Evolutionary conservation across 176 grass and related monocot species (phyloP).

Genomic region (Paspalum notatum): DNA sequence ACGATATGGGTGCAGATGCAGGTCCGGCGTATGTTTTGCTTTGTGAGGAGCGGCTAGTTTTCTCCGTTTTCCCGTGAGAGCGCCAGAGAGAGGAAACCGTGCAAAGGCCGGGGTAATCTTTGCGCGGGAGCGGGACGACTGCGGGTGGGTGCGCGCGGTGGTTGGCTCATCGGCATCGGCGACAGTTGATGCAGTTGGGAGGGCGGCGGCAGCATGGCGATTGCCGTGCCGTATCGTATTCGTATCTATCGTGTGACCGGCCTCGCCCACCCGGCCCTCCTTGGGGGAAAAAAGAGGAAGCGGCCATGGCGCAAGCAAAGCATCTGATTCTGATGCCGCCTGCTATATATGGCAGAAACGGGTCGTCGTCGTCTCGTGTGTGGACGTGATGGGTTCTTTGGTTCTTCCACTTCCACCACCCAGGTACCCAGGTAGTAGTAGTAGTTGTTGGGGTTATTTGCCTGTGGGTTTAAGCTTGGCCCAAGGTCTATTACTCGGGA

Average conservation of each 20-base stretch:
- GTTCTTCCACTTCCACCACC: not conserved
- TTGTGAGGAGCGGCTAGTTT: too few relatives aligned
- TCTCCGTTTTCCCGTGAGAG: too few relatives aligned
- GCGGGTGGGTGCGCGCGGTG: too few relatives aligned
- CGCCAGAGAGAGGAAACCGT: too few relatives aligned
- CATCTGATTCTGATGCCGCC: not conserved
- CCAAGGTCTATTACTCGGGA: not conserved
- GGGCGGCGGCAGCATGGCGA: not conserved
- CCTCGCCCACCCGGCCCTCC: not conserved
- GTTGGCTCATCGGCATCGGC: slow-evolving; percentile 23
- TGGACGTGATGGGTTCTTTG: not conserved
- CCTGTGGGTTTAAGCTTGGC: not conserved
- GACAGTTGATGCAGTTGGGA: slow-evolving; percentile 28
- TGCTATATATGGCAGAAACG: not conserved
- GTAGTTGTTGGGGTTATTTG: not conserved
- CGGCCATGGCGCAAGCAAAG: slow-evolving; percentile 12
- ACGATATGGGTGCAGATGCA: too few relatives aligned
- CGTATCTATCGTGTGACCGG: not conserved
- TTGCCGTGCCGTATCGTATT: not conserved
- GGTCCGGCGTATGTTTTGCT: too few relatives aligned
- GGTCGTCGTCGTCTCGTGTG: not conserved
- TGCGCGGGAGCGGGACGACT: too few relatives aligned
- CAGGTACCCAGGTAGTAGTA: not conserved
- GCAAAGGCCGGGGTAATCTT: too few relatives aligned
- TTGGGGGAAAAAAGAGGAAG: not conserved